A percentile compares a stretch with the other conserved stretches of the same genome.
Evolutionary conservation across 352 stramenopile genomes (phyloP).

Genomic region (Globisporangium abappressorium): DNA sequence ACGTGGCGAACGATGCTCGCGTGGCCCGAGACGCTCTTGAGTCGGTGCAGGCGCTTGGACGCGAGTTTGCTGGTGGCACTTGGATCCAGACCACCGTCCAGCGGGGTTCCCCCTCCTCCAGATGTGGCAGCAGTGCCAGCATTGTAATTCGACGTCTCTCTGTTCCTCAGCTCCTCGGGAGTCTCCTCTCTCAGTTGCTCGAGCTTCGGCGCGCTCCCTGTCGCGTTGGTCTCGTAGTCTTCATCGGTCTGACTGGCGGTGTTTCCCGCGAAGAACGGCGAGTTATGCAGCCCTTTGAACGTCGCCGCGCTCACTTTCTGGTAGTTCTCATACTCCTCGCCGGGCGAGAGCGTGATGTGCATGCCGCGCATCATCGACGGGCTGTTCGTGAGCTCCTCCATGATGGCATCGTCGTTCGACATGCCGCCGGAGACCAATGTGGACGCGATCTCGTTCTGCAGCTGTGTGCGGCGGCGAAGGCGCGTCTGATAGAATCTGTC

Average conservation of each 20-base stretch:
- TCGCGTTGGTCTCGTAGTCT: constrained; percentile 23
- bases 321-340: constrained; percentile 72
- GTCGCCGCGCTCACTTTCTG: constrained; percentile 52
- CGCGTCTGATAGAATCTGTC: constrained; percentile 56
- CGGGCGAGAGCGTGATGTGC: constrained; percentile 61
- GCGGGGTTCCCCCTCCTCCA: not conserved
- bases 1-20: constrained; percentile 24
- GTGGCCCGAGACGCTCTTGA: constrained; percentile 31
- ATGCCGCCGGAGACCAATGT: constrained; percentile 31
- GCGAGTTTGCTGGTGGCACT: constrained; percentile 7
- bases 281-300: constrained; percentile 11
- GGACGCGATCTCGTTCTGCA: constrained; percentile 52
- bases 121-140: no score
- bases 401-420: constrained; percentile 22
- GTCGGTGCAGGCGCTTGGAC: constrained; percentile 23
- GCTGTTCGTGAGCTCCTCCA: constrained; percentile 25
- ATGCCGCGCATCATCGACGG: constrained; percentile 44
- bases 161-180: constrained; percentile 5
- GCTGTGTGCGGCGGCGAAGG: constrained; percentile 46
- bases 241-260: constrained; percentile 25
- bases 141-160: not conserved
- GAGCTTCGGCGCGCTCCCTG: not conserved
- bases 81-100: not conserved
- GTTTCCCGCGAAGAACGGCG: constrained; percentile 14
- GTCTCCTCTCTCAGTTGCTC: constrained; percentile 17